Evolutionary conservation across 2,329 filamentous ascomycete genomes (phyloP), one percentile per base, ranked within the genome.

Genomic region (Dothidotthia symphoricarpi): DNA sequence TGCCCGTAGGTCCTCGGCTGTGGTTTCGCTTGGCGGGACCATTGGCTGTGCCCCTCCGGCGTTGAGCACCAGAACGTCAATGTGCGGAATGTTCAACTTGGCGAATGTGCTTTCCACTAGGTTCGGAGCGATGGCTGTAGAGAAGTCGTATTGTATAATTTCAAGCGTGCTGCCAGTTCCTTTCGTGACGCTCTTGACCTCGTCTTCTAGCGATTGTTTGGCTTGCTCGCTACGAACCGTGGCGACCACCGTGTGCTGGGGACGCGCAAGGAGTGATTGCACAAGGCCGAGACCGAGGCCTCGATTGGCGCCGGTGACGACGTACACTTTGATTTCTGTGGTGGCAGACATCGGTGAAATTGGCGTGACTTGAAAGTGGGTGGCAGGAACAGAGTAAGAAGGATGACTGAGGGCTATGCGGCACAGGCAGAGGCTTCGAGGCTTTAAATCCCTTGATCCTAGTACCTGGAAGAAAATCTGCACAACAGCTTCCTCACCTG

Each of bases 221-320:
- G 25, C 34, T 16, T 36, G 25, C n/a, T n/a, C n/a, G 15, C 31
- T 37, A 25, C 29, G 34, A 4, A 24, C 24, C 9, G 14, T 36
- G 25, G 34, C 29, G 8, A 37, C 31, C 16, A 37, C 30, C 8
- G 24, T 42, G 15, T 34, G 29, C 14, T 34, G 19, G 13, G 34
- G 29, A 16, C 28, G 26, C 6, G 30, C 26, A 28, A 37, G 22
- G 26, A 30, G 31, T 19, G 19, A 33, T 17, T 42, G 29, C 26
- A 37, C 27, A 13, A 42, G 29, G 22, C 39, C 29, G 12, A 42
- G 26, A 24, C 39, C 34, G n/a, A 42, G 22, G 22, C 34, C 31
- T 29, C 34, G 29, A 28, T 42, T 42, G 14, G 29, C 39, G 16
- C 30, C 29, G 10, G 30, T 42, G 19, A 42, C 28, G 30, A 42